Percentiles rank a stretch among this genome's conserved stretches.
These are phyloP conservation scores for Fusarium compactum DNA, from an alignment of 2,329 filamentous ascomycete genomes.

Conservation along the genomic window DNA sequence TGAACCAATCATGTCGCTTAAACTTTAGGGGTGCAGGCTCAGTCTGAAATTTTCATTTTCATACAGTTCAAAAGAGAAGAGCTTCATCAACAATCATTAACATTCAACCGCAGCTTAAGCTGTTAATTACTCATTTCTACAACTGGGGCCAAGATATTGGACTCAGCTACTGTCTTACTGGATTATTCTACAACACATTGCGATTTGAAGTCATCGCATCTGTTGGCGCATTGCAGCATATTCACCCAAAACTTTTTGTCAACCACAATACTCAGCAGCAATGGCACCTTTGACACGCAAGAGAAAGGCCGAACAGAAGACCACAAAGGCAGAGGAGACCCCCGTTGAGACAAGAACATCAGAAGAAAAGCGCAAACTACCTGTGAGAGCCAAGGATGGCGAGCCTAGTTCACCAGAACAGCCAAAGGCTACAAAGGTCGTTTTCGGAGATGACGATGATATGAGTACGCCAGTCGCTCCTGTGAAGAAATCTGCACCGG, in stretches of 20 bases:
- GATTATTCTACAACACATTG: background rate
- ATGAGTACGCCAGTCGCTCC: conserved; percentile 32
- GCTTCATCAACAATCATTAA: conserved; percentile 31
- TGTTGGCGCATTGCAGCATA: background rate
- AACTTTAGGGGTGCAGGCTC: conserved; percentile 16
- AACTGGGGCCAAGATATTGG: background rate
- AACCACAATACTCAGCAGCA: conserved; percentile 23
- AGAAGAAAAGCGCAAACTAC: conserved; percentile 48
- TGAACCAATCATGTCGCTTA: conserved; percentile 39
- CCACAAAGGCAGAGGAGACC: conserved; percentile 14
- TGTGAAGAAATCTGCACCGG: conserved; percentile 25
- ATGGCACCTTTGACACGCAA: conserved; percentile 49
- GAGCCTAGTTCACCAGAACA: conserved; percentile 32
- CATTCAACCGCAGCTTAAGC: conserved; percentile 8
- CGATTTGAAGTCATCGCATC: background rate
- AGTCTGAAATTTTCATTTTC: conserved; percentile 38
- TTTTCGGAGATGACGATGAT: conserved; percentile 53
- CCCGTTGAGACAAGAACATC: conserved; percentile 16
- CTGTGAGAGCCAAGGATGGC: conserved; percentile 52
- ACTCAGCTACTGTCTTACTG: background rate
- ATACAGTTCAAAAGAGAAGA: conserved; percentile 18
- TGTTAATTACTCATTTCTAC: background rate
- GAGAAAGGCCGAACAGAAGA: conserved; percentile 47
- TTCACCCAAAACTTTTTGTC: conserved; percentile 4
- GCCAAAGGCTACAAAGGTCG: conserved; percentile 48